Base-by-base conservation (phyloP, 2,329 filamentous ascomycete species). In the Mollisia scopiformis region DNA sequence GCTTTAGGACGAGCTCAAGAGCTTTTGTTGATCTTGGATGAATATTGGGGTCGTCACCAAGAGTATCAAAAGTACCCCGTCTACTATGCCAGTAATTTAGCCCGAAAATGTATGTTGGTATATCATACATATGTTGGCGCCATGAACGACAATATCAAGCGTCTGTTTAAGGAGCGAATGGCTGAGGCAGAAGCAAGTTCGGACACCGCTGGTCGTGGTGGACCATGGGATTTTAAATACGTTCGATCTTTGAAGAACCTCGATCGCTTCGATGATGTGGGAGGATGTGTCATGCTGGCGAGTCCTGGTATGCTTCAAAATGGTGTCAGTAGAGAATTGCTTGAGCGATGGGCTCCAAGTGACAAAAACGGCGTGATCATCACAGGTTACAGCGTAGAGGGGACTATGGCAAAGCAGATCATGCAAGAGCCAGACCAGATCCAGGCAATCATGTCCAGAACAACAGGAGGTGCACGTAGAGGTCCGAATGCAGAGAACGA, bases 111-210 rank as follows among this genome's bases (percentile, higher is more conserved):
- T 78, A 99, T 99, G 95, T 86, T 97, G 30, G 93, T 98, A 3
- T 99, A 99, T 74, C 95, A 98, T 75, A 99, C 95, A 1, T 99
- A 98, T 71, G 92, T 98, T 52, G 92, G 93, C 52, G 93, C 93
- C 58, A 99, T 99, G 95, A 99, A 99, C 74, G 94, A 98, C 72
- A 98, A 97, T 71, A 98, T 99, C 80, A 97, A 97, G 75, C 87
- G 92, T 11, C 84, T 97, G n/a, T 97, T 97, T 77, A 85, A 90
- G 56, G 93, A 96, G 75, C 88, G 92, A 51, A 96, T 97, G 87
- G 92, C 92, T 3, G 92, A 96, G 74, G 91, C 92, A 10, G 92
- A 96, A 74, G 89, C 90, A 0, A 88, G 87, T 33, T 91, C 91
- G 8, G 90, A 93, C 67, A 84, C 83, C 2, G 84, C 84, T 6